These are phyloP conservation scores for Plectosphaerella sp. DNA, from an alignment of 2,329 filamentous ascomycete species.

Conservation along the genomic window DNA sequence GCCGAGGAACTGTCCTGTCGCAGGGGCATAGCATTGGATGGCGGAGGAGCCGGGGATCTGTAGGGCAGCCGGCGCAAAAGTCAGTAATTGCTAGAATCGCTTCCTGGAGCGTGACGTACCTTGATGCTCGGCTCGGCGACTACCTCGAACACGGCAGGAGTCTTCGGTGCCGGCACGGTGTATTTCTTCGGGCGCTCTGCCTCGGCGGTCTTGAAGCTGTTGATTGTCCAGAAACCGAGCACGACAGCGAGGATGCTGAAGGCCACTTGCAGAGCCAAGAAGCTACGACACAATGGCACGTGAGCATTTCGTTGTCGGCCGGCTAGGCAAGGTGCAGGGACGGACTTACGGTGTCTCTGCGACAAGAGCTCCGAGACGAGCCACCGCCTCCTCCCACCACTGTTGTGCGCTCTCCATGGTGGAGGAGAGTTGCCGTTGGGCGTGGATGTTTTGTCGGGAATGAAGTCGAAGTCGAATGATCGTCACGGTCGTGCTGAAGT, in stretches of 20 bases:
- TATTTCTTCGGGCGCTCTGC: constrained; percentile 49
- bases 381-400: not conserved
- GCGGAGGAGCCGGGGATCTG: constrained; percentile 58
- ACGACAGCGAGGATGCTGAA: constrained; percentile 23
- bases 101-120: constrained; percentile 23
- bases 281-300: not conserved
- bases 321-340: not conserved
- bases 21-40: constrained; percentile 84
- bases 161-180: constrained; percentile 56
- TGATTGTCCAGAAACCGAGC: constrained; percentile 24
- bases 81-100: not conserved
- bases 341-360: not conserved
- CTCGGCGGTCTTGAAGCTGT: constrained; percentile 20
- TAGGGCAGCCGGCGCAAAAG: not conserved
- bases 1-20: constrained; percentile 80
- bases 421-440: not conserved
- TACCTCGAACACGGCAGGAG: constrained; percentile 51
- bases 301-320: not conserved
- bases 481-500: no score
- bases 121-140: constrained; percentile 60
- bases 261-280: constrained; percentile 18
- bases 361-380: not conserved
- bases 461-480: no score
- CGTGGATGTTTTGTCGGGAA: no score
- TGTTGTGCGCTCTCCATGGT: not conserved